These are phyloP conservation scores for Begonia loranthoides DNA, from an alignment of 306 rosid species.

Conservation along the genomic window DNA sequence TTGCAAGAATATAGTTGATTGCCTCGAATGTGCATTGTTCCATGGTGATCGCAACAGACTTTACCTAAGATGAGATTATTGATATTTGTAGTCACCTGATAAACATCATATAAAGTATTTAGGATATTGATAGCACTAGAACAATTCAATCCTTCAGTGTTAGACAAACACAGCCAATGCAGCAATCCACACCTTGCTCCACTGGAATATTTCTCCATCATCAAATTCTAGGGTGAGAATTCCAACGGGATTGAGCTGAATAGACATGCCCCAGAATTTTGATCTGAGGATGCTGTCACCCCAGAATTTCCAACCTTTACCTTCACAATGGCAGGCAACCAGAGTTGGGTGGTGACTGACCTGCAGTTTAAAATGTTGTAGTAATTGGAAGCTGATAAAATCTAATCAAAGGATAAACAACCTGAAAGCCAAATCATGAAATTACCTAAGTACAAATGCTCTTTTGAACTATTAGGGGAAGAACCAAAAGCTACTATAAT, in stretches of 20 bases:
- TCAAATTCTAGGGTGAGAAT: slow-evolving; percentile 75
- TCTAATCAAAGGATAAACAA: too few relatives aligned
- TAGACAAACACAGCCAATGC: too few relatives aligned
- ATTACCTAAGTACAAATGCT: too few relatives aligned
- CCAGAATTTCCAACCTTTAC: slow-evolving; percentile 98
- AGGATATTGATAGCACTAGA: too few relatives aligned
- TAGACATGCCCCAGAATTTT: slow-evolving; percentile 94
- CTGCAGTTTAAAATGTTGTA: slow-evolving; percentile 35
- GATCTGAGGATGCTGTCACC: slow-evolving; percentile 88
- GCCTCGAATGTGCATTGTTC: slow-evolving; percentile 77
- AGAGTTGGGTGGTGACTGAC: slow-evolving; percentile 98
- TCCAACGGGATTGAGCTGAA: slow-evolving; percentile 95
- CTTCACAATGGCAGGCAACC: slow-evolving; percentile 97
- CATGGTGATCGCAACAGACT: slow-evolving; percentile 92
- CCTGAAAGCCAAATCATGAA: too few relatives aligned
- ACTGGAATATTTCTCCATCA: slow-evolving; percentile 92
- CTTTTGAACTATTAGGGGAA: too few relatives aligned
- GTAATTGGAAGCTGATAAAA: too few relatives aligned
- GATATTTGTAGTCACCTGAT: slow-evolving; percentile 81
- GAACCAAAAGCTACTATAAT: too few relatives aligned
- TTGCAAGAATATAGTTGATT: slow-evolving; percentile 69
- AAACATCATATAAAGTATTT: neutral
- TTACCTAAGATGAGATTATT: slow-evolving; percentile 93
- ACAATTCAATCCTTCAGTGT: too few relatives aligned
- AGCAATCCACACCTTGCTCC: slow-evolving; percentile 71